These are phyloP conservation scores for Agrostemma githago DNA, from an alignment of 148 eudicot species.

Conservation along the genomic window DNA sequence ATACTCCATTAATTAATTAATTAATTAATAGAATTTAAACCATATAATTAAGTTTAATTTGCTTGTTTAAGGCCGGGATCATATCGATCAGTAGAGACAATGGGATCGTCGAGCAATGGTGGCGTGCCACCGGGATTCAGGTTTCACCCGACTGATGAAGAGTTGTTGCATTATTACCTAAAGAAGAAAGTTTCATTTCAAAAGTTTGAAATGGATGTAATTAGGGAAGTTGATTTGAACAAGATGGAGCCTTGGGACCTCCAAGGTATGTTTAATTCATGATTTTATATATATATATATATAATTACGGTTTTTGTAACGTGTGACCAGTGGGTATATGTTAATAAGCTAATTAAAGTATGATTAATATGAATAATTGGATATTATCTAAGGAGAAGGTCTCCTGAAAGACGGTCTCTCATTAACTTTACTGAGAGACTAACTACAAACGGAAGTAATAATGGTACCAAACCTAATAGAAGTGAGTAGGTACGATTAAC, in stretches of 20 bases:
- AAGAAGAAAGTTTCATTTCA: constrained; percentile 81
- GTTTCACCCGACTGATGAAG: constrained; percentile 95
- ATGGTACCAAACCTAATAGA: no score
- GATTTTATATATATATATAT: background rate
- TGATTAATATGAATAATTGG: no score
- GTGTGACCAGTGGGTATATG: no score
- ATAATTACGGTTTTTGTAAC: background rate
- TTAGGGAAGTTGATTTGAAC: constrained; percentile 83
- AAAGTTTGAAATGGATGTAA: constrained; percentile 93
- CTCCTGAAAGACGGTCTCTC: no score
- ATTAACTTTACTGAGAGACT: no score
- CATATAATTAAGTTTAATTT: background rate
- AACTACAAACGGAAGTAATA: no score
- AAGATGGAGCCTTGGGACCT: constrained; percentile 98
- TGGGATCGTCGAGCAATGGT: constrained; percentile 37
- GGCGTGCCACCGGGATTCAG: constrained; percentile 96
- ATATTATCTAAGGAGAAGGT: no score
- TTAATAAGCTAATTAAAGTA: no score
- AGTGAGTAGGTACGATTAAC: no score
- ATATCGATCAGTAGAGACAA: background rate
- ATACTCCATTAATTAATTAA: no score
- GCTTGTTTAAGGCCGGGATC: no score
- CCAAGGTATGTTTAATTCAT: constrained; percentile 47
- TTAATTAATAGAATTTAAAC: no score
- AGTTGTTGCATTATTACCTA: constrained; percentile 81